These are phyloP conservation scores for Vanilla planifolia DNA, from an alignment of 106 monocot species.

Conservation along the genomic window DNA sequence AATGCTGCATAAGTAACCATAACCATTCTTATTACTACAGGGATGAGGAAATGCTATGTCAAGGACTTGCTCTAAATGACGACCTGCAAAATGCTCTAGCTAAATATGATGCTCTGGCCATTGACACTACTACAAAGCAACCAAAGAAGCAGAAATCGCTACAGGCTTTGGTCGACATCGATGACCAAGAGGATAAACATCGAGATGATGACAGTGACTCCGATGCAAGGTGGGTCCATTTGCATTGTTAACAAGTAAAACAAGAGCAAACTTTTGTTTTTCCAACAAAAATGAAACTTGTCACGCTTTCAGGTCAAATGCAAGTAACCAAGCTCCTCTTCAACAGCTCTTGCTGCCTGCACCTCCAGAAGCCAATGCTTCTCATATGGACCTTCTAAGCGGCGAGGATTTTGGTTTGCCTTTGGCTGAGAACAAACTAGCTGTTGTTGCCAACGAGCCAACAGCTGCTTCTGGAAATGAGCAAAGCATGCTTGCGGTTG, in stretches of 20 bases:
- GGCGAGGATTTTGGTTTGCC: conserved; percentile 36
- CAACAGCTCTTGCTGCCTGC: conserved; percentile 46
- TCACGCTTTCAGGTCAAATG: background rate
- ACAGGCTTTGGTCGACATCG: conserved; percentile 40
- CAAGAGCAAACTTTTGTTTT: background rate
- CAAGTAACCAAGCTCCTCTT: conserved; percentile 34
- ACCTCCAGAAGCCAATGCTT: conserved; percentile 28
- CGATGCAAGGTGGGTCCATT: conserved; percentile 27
- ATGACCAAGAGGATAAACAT: conserved; percentile 12
- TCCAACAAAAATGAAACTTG: background rate
- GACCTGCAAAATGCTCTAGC: conserved; percentile 74
- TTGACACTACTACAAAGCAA: conserved; percentile 42
- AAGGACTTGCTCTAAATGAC: conserved; percentile 87
- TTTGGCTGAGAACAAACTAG: conserved; percentile 36
- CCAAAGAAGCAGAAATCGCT: conserved; percentile 51
- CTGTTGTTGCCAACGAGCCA: conserved; percentile 49
- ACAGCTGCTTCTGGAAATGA: conserved; percentile 33
- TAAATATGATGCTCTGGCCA: conserved; percentile 74
- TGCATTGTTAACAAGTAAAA: background rate
- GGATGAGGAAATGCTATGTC: conserved; percentile 68
- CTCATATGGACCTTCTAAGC: conserved; percentile 51
- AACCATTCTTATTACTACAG: conserved; percentile 18
- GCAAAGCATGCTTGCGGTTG: conserved; percentile 51
- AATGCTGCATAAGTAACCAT: background rate
- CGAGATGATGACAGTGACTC: background rate